Conservation (phyloP, 768 basidiomycete genomes). For the Hericium erinaceus region DNA sequence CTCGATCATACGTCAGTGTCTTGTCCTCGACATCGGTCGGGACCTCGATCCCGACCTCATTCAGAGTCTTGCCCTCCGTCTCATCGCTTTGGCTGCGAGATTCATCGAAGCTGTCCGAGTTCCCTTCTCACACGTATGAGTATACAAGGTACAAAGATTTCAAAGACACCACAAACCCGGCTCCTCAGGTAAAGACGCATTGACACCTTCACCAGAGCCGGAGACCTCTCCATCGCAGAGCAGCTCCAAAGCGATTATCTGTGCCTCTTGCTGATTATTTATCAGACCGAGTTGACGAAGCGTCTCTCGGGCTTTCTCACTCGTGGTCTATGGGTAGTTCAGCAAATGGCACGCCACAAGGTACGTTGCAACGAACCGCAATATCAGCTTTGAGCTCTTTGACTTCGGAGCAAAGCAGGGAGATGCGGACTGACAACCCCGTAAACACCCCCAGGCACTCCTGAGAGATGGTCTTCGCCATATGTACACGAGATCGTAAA, state of each 20-base stretch:
- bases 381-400: background rate
- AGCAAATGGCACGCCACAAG: background rate
- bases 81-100: too few species aligned
- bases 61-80: too few species aligned
- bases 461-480: background rate
- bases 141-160: too few species aligned
- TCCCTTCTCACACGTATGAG: too few species aligned
- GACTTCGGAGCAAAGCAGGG: background rate
- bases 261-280: conserved; percentile 2
- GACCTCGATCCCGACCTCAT: too few species aligned
- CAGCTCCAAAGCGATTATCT: conserved; percentile 1
- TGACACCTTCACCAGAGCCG: background rate
- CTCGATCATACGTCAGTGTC: too few species aligned
- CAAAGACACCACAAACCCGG: background rate
- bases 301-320: background rate
- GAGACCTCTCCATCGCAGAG: background rate
- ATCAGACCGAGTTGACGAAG: conserved; percentile 10
- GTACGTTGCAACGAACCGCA: background rate
- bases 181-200: background rate
- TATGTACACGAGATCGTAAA: background rate
- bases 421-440: background rate
- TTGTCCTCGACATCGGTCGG: too few species aligned
- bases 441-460: background rate
- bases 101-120: too few species aligned
- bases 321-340: background rate